Conservation (phyloP, 257 asterid species). For the Lantana camara region DNA sequence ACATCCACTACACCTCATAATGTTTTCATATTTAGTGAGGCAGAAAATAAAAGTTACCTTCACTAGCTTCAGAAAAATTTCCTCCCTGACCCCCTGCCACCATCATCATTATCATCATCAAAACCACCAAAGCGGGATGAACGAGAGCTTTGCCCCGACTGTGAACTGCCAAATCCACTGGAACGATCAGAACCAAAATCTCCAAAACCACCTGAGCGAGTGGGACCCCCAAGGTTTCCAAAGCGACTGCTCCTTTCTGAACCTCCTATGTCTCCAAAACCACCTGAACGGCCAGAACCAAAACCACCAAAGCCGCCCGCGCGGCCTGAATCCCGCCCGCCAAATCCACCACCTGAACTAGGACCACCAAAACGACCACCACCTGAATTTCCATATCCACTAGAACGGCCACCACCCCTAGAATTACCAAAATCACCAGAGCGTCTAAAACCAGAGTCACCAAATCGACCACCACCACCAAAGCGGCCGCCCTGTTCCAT, state of each 20-base stretch:
- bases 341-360: conserved; percentile 53
- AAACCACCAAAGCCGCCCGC: conserved; percentile 48
- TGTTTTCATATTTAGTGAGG: neutral
- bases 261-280: conserved; percentile 52
- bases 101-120: conserved; percentile 27
- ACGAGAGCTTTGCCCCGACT: conserved; percentile 34
- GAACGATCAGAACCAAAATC: conserved; percentile 48
- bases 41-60: conserved; percentile 32
- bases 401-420: conserved; percentile 35
- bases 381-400: conserved; percentile 39
- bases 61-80: conserved; percentile 28
- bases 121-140: conserved; percentile 44
- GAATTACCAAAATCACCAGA: conserved; percentile 58
- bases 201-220: conserved; percentile 54
- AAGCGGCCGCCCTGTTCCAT: conserved; percentile 47
- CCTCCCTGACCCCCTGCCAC: conserved; percentile 9
- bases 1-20: neutral
- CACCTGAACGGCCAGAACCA: conserved; percentile 50
- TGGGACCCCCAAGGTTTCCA: conserved; percentile 44
- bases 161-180: conserved; percentile 42
- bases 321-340: conserved; percentile 49
- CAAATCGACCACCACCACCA: conserved; percentile 60
- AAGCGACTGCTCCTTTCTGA: conserved; percentile 45
- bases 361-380: conserved; percentile 51
- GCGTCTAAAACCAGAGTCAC: conserved; percentile 63